Evolutionary conservation across 768 basidiomycete species (phyloP).

Genomic region (Tricholomella constricta): DNA sequence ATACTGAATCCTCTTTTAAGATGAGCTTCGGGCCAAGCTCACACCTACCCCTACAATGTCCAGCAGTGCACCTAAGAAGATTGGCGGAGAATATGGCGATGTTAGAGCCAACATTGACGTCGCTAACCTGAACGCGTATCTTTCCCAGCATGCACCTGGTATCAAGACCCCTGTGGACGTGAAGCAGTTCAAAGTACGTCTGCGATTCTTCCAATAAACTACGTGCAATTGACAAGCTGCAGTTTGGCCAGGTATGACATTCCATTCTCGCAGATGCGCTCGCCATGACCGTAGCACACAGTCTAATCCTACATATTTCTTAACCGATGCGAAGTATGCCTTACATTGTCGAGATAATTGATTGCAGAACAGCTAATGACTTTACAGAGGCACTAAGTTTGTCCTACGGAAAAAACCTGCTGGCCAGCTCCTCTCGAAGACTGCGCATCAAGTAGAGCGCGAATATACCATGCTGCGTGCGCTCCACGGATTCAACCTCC

Average conservation of each 20-base stretch:
- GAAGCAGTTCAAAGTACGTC: conserved; percentile 89
- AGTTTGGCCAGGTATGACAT: conserved; percentile 84
- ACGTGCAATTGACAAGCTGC: not conserved
- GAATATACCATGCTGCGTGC: conserved; percentile 84
- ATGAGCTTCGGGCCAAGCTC: too few relatives aligned
- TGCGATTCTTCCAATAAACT: not conserved
- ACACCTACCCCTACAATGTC: conserved; percentile 28
- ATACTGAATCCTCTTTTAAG: not conserved
- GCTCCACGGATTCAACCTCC: conserved; percentile 72
- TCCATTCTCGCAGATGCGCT: not conserved
- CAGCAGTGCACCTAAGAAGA: conserved; percentile 37
- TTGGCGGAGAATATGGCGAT: conserved; percentile 77
- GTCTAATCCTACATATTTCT: conserved; percentile 97
- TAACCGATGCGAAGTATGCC: conserved; percentile 73
- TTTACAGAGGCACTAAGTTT: conserved; percentile 54
- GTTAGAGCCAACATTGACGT: conserved; percentile 72
- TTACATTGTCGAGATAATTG: not conserved
- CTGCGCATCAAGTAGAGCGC: conserved; percentile 94
- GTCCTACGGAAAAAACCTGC: conserved; percentile 94
- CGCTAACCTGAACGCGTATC: conserved; percentile 63
- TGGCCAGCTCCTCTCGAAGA: conserved; percentile 82
- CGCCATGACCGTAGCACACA: conserved; percentile 30
- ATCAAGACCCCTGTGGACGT: conserved; percentile 70
- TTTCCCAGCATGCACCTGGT: conserved; percentile 53
- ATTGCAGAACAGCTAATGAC: not conserved